These are phyloP conservation scores for Lepiota brunneoincarnata DNA, from an alignment of 768 basidiomycete species.

Conservation along the genomic window DNA sequence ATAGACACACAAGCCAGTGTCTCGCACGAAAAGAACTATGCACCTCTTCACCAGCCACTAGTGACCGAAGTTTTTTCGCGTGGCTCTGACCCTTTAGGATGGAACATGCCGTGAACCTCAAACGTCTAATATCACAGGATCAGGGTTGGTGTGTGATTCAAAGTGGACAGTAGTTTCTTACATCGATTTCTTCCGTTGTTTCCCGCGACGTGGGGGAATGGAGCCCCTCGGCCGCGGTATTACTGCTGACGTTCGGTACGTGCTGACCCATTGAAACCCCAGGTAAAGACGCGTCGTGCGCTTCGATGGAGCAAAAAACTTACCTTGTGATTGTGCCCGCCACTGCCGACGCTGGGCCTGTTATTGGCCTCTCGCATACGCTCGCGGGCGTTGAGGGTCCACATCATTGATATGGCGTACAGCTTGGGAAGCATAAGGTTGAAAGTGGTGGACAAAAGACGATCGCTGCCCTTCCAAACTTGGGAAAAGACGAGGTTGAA, in stretches of 20 bases:
- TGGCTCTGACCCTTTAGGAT: not conserved
- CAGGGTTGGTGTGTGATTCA: not conserved
- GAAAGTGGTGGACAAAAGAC: constrained; percentile 26
- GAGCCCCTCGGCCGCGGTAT: not conserved
- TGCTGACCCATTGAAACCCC: not conserved
- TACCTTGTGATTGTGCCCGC: not conserved
- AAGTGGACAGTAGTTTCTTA: not conserved
- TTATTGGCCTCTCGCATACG: not conserved
- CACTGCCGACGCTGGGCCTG: not conserved
- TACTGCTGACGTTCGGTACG: not conserved
- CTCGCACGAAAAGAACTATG: no score
- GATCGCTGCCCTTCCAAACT: constrained; percentile 20
- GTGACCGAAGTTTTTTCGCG: no score
- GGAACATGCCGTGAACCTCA: constrained; percentile 1
- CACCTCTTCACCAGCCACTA: not conserved
- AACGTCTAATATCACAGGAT: not conserved
- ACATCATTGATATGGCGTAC: constrained; percentile 13
- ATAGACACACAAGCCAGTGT: no score
- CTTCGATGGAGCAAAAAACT: not conserved
- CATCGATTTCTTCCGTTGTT: constrained; percentile 2
- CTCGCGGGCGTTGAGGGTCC: constrained; percentile 10
- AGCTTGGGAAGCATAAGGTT: constrained; percentile 30
- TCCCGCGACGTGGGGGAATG: constrained; percentile 3
- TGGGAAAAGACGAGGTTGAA: constrained; percentile 34
- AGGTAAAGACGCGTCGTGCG: not conserved